phyloP scores from a whole-genome alignment of 441 rosid genomes.

The Jatropha multifida region DNA sequence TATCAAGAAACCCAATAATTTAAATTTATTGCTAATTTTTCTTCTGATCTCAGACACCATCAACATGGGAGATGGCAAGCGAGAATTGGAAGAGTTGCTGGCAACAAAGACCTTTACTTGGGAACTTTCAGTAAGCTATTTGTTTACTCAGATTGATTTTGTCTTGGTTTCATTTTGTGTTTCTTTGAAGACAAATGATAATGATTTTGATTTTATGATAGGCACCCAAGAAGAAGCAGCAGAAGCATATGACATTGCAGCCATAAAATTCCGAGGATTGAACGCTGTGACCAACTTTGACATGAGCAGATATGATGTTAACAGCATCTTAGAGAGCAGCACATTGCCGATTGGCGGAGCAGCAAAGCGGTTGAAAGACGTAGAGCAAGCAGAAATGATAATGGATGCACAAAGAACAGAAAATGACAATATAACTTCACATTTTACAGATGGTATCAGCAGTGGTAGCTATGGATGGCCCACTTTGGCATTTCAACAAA shows the following conservation, averaged over 20 bases:
- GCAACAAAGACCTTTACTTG: constrained; percentile 94
- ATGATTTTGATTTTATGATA: constrained; percentile 9
- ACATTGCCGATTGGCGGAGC: constrained; percentile 80
- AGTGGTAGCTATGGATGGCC: constrained; percentile 42
- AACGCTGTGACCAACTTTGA: constrained; percentile 96
- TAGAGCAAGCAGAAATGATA: constrained; percentile 38
- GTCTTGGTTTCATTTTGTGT: too few species aligned
- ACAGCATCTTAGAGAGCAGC: constrained; percentile 84
- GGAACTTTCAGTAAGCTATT: constrained; percentile 79
- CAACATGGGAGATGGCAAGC: constrained; percentile 99
- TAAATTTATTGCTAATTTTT: neutral
- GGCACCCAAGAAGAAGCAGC: constrained; percentile 99
- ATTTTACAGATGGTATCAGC: constrained; percentile 29
- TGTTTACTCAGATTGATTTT: neutral
- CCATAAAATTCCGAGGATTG: constrained; percentile 87
- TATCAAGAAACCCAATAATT: neutral
- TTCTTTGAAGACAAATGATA: too few species aligned
- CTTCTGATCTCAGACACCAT: constrained; percentile 59
- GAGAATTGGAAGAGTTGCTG: constrained; percentile 95
- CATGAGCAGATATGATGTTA: constrained; percentile 82
- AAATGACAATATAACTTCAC: constrained; percentile 19
- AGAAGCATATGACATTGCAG: constrained; percentile 96
- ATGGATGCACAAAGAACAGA: constrained; percentile 16
- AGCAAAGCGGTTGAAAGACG: constrained; percentile 63
- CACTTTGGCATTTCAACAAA: constrained; percentile 47